A percentile compares a stretch with the other conserved stretches of the same genome.
Evolutionary conservation across 1,139 yeast genomes (phyloP).

Genomic region (Pneumocystis sp.): DNA sequence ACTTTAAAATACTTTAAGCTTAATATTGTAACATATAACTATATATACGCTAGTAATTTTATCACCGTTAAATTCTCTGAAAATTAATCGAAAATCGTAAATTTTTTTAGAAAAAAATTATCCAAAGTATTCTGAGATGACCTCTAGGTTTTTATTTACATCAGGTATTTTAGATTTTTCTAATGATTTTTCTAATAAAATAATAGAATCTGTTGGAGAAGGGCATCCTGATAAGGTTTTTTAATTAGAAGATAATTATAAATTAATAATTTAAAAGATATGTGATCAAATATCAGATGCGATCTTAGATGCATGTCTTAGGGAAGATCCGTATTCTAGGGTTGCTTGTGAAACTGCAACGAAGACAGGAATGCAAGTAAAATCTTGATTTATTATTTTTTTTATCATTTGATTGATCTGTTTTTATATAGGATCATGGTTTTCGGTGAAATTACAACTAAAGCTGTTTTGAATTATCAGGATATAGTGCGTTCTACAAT

Average conservation of each 20-base stretch:
- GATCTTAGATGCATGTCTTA: conserved; percentile 90
- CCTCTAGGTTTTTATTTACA: neutral
- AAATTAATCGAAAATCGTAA: neutral
- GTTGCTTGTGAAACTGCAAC: conserved; percentile 99
- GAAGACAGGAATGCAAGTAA: conserved; percentile 52
- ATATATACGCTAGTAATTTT: too few relatives aligned
- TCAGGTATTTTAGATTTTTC: neutral
- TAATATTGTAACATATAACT: too few relatives aligned
- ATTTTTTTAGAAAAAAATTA: neutral
- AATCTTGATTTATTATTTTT: neutral
- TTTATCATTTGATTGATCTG: neutral
- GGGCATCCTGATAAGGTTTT: neutral
- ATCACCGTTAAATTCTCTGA: neutral
- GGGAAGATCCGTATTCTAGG: conserved; percentile 91
- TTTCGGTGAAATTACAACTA: conserved; percentile 97
- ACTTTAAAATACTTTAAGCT: too few relatives aligned
- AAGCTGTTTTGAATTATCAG: conserved; percentile 89
- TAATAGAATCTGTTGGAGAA: neutral
- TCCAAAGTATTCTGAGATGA: neutral
- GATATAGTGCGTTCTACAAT: conserved; percentile 95
- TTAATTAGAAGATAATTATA: neutral
- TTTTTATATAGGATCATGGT: conserved; percentile 66
- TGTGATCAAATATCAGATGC: conserved; percentile 99
- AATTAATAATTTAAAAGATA: conserved; percentile 41
- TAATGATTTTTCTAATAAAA: neutral